phyloP scores from a whole-genome alignment of 2,329 filamentous ascomycete genomes.

The Elsinoe ampelina region DNA sequence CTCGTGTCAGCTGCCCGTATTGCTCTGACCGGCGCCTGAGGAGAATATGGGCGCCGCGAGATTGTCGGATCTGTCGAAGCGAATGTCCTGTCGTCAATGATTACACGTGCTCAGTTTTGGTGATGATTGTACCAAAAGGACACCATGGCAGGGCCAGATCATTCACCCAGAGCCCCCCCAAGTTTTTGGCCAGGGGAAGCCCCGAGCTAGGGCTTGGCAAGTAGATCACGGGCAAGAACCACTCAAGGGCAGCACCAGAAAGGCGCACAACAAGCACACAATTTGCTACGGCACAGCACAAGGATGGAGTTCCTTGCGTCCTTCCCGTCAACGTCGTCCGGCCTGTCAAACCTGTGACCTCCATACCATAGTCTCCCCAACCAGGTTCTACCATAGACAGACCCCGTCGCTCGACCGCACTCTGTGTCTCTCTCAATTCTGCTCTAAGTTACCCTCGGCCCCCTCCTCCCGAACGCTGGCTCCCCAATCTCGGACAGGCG shows the following conservation, averaged over 20 bases:
- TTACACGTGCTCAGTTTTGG: background rate
- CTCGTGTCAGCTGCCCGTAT: conserved; percentile 5
- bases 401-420: too few relatives aligned
- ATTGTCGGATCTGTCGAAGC: background rate
- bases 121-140: background rate
- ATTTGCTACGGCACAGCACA: too few relatives aligned
- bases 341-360: too few relatives aligned
- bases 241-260: background rate
- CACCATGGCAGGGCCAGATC: background rate
- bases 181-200: background rate
- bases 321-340: too few relatives aligned
- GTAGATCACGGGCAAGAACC: conserved; percentile 1
- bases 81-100: background rate
- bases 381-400: too few relatives aligned
- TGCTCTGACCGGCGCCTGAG: background rate
- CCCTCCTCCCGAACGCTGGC: too few relatives aligned
- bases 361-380: too few relatives aligned
- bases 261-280: too few relatives aligned
- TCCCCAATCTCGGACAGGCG: too few relatives aligned
- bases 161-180: background rate
- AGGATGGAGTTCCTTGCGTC: too few relatives aligned
- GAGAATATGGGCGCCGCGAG: background rate
- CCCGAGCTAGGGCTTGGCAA: conserved; percentile 2
- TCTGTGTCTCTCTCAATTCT: too few relatives aligned
- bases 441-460: too few relatives aligned